A percentile compares a stretch with the other conserved stretches of the same genome.
Evolutionary conservation across 2,329 filamentous ascomycete genomes (phyloP).

Genomic region (Apiospora rasikravindrae): DNA sequence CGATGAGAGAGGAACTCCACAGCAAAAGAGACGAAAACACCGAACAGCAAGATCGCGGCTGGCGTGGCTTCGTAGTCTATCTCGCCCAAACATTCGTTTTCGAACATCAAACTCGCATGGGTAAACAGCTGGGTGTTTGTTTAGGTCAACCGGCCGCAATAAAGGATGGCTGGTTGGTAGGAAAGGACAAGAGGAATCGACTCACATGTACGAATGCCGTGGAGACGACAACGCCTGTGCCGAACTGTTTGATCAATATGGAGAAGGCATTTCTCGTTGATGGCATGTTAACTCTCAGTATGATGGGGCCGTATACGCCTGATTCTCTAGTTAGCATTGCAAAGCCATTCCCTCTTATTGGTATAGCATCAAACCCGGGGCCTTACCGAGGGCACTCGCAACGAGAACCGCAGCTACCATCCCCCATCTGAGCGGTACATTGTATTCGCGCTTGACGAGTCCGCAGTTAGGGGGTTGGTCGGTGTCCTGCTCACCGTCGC

Average conservation of each 20-base stretch:
- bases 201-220: constrained; percentile 2
- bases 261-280: not conserved
- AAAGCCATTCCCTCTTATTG: not conserved
- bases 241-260: not conserved
- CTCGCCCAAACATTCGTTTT: not conserved
- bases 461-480: not conserved
- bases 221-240: constrained; percentile 1
- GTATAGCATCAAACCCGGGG: not conserved
- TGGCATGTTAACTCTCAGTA: not conserved
- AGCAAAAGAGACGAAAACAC: not conserved
- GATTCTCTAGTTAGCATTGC: not conserved
- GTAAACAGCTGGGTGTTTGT: not conserved
- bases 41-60: not conserved
- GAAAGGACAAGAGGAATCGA: not conserved
- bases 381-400: not conserved
- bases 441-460: not conserved
- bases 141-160: not conserved
- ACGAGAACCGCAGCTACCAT: not conserved
- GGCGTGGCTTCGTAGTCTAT: not conserved
- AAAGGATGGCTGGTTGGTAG: not conserved
- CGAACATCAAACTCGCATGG: constrained; percentile 13
- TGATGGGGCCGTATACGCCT: not conserved
- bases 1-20: constrained; percentile 3
- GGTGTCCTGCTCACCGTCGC: not conserved
- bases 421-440: not conserved